phyloP scores from a whole-genome alignment of 805 yeast genomes.

The Schwanniomyces polymorphus region DNA sequence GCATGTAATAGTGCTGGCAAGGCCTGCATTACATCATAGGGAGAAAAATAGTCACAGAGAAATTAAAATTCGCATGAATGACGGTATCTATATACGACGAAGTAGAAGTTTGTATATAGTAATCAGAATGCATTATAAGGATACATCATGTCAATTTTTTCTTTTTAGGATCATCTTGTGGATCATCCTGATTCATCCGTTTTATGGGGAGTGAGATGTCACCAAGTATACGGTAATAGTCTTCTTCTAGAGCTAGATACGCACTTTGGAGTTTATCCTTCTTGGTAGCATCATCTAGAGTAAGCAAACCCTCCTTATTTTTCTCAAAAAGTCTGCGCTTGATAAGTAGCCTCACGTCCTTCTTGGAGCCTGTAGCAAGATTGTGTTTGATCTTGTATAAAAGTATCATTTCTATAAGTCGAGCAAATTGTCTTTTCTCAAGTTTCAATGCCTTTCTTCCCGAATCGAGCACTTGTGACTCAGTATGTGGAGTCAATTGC shows the following conservation, averaged over 20 bases:
- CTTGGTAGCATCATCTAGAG: constrained; percentile 61
- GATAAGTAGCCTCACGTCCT: constrained; percentile 56
- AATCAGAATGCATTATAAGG: neutral
- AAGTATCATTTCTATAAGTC: constrained; percentile 76
- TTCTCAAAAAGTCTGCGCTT: constrained; percentile 75
- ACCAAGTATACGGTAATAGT: constrained; percentile 62
- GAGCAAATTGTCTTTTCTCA: constrained; percentile 73
- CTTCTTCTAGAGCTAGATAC: constrained; percentile 65
- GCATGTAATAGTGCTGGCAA: neutral
- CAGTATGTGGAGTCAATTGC: constrained; percentile 14
- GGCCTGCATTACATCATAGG: neutral
- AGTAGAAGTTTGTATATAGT: neutral
- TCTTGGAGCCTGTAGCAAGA: constrained; percentile 23
- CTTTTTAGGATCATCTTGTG: neutral
- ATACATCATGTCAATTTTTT: neutral
- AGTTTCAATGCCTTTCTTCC: constrained; percentile 51
- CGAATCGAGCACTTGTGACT: constrained; percentile 38
- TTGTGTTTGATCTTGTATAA: constrained; percentile 37
- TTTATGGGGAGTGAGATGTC: constrained; percentile 5
- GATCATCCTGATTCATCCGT: neutral
- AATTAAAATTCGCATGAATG: neutral
- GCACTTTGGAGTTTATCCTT: constrained; percentile 76
- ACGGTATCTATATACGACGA: neutral
- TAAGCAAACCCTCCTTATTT: constrained; percentile 75
- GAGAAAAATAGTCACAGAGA: neutral